Percentiles rank a stretch among this genome's conserved stretches.
phyloP scores from a whole-genome alignment of 106 monocot species.

The Acorus gramineus region DNA sequence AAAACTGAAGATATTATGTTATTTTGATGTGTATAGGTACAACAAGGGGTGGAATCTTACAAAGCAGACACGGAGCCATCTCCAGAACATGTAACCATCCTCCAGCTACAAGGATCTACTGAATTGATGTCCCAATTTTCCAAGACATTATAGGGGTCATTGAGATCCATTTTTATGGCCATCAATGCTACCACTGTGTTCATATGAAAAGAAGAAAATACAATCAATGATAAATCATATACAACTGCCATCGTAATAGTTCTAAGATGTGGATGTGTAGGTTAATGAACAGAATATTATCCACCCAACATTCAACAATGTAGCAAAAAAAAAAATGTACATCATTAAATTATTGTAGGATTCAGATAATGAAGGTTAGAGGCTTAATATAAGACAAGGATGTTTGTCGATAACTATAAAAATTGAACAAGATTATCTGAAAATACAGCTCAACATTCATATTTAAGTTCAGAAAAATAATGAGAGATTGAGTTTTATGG shows the following conservation, averaged over 20 bases:
- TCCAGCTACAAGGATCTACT: conserved; percentile 99
- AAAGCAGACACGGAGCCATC: conserved; percentile 88
- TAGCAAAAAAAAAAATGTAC: no score
- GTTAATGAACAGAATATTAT: not conserved
- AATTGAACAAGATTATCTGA: no score
- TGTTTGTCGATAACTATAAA: no score
- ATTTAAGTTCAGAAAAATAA: no score
- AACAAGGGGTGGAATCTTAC: conserved; percentile 28
- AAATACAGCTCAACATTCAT: no score
- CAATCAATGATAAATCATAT: not conserved
- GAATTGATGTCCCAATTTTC: conserved; percentile 96
- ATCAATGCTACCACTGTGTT: conserved; percentile 80
- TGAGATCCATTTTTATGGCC: conserved; percentile 66
- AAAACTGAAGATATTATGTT: not conserved
- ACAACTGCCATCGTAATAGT: not conserved
- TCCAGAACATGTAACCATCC: conserved; percentile 84
- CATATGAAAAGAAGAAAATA: not conserved
- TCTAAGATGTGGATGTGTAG: not conserved
- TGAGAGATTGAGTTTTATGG: no score
- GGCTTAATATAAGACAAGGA: no score
- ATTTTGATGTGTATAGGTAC: not conserved
- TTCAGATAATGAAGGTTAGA: no score
- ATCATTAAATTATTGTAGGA: no score
- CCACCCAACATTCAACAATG: no score
- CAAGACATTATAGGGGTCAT: conserved; percentile 80